Conservation (phyloP, 371 early-diverging fungal genomes). For the Coemansia sp. region DNA sequence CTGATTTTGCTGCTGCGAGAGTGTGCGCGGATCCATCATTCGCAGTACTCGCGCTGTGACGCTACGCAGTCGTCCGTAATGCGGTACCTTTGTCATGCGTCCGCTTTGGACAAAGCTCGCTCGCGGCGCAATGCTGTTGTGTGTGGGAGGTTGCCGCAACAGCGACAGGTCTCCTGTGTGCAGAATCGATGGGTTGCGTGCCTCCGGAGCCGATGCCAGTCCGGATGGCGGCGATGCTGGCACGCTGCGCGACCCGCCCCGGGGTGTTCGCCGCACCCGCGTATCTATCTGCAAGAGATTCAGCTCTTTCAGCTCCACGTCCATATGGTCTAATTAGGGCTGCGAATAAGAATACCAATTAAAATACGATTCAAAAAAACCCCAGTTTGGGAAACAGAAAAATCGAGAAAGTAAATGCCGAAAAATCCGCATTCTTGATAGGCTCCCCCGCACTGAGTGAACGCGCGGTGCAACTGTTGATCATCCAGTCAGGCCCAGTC, state of each 20-base stretch:
- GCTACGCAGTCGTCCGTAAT: constrained; percentile 49
- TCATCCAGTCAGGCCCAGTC: no score
- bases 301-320: neutral
- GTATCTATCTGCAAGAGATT: constrained; percentile 43
- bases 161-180: constrained; percentile 5
- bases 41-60: constrained; percentile 41
- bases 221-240: constrained; percentile 36
- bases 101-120: constrained; percentile 29
- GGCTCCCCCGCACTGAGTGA: no score
- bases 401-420: no score
- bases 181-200: constrained; percentile 21
- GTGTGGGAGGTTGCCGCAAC: neutral
- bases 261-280: constrained; percentile 29
- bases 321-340: neutral
- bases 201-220: neutral
- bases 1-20: constrained; percentile 20
- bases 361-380: no score
- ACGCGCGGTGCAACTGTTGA: no score
- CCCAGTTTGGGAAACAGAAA: no score
- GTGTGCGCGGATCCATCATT: constrained; percentile 31
- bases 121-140: neutral
- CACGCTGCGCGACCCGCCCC: constrained; percentile 49
- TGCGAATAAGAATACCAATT: no score
- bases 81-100: constrained; percentile 46
- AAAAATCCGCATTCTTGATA: no score